Base-by-base conservation (phyloP, 1,284 basidiomycete genomes). In the Schizophyllum amplum region DNA sequence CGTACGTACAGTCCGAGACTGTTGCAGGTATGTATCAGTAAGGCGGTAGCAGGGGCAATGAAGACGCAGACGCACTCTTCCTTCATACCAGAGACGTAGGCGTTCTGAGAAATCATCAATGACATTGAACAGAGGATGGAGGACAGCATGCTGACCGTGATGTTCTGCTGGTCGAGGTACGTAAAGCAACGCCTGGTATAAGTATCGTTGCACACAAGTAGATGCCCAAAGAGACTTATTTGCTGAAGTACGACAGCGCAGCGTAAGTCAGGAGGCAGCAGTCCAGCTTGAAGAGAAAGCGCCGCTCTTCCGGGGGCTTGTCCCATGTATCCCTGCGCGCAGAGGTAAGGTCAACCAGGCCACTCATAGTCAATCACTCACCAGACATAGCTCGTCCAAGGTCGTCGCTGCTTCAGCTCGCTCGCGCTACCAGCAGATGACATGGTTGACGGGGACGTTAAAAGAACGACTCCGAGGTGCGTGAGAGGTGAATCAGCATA, bases 21-120 rank as follows among this genome's bases (percentile, higher is more conserved):
- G 27, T 49, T 5, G 22, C 5, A n/a, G n/a, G 17, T 5, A 7
- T 49, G n/a, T 49, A 49, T 20, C n/a, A n/a, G 47, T n/a, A n/a
- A n/a, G n/a, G n/a, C 53, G 20, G 25, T 6, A 52, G 6, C 21
- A 23, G 13, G 11, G 24, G 13, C 26, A 21, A 25, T 11, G 21
- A 26, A 46, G 7, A 26, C n/a, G 20, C 20, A 4, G 42, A 67
- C 72, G 20, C 54, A 73, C 73, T 75, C 73, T 54, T 69, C 68
- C 61, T 74, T 64, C 74, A 75, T 75, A n/a, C 74, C 74, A 15
- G 72, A 74, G 4, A 75, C 74, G 57, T 74, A 75, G 1, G 72
- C 73, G 59, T 74, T 75, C 71, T 75, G 27, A 6, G 4, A 21
- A 33, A 27, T 52, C 0, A 55, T 53, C 24, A 47, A 54, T 47